Evolutionary conservation across 192 early-diverging fungal species (phyloP), one percentile per base, ranked within the genome.

Genomic region (Neocallimastix lanati): DNA sequence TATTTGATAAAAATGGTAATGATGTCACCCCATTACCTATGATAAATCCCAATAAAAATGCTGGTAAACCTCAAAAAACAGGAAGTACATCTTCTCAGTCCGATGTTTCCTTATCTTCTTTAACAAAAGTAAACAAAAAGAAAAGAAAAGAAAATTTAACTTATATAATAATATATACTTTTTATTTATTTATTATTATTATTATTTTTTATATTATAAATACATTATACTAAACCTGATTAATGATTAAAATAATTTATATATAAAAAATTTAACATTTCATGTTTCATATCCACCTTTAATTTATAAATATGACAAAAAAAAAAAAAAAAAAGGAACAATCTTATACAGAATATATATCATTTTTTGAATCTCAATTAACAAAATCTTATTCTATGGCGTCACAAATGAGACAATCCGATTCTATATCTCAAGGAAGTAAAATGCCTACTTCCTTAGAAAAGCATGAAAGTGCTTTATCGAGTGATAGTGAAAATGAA

Each of bases 11-110:
- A 77, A 84, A 90, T 15, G 89, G 89, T 27, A 86, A 89, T 67
- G 89, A 90, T 80, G 89, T 90, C 16, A 90, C 89, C 3, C 89
- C 89, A 12, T 67, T 86, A 40, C 85, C 87, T 21, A 80, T 88
- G 29, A 77, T 82, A 25, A 40, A 77, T 36, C 14, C 79, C 2
- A 67, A 67, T 67, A 67, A 67, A 67, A n/a, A 25, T n/a, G n/a
- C 25, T n/a, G 11, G 7, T 67, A 67, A 67, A 67, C 50, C 50
- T 25, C 50, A 67, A 67, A 67, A 67, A 67, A 4, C 18, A 50
- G 50, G 50, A 67, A 67, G 50, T 67, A 21, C 50, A 11, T 67
- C 50, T 11, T 67, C 50, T n/a, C 50, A 67, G n/a, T 67, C 50
- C 9, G 50, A 67, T 27, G 25, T n/a, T 11, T 67, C 50, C 4